phyloP scores from a whole-genome alignment of 768 basidiomycete species.

The Leccinum olivaceopallidum region DNA sequence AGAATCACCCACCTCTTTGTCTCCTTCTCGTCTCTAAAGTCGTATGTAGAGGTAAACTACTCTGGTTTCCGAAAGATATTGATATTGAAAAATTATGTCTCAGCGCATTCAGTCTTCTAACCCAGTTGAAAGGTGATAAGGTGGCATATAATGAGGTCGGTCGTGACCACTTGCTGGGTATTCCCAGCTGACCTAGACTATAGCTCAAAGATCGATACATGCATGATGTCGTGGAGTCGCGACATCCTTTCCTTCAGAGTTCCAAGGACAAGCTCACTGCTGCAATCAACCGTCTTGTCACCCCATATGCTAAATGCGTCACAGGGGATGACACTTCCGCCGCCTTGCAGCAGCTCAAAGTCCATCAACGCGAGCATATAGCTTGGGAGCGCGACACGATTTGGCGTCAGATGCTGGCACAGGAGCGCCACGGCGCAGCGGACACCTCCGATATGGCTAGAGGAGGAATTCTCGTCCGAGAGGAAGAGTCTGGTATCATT shows the following conservation, averaged over 20 bases:
- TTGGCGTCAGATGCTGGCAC: constrained; percentile 94
- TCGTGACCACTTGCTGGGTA: no score
- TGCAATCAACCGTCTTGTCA: constrained; percentile 57
- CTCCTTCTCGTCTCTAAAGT: no score
- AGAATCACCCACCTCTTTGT: no score
- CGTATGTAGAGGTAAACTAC: no score
- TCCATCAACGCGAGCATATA: constrained; percentile 96
- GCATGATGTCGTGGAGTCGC: no score
- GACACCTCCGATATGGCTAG: constrained; percentile 36
- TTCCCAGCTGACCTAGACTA: no score
- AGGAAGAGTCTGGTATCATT: constrained; percentile 38
- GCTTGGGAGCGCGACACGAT: constrained; percentile 98
- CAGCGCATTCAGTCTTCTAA: no score
- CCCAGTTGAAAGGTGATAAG: no score
- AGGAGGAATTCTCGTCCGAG: constrained; percentile 45
- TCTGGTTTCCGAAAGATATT: no score
- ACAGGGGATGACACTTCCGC: constrained; percentile 64
- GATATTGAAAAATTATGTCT: constrained; percentile 34
- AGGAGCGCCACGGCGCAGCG: constrained; percentile 61
- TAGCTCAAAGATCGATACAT: constrained; percentile 46
- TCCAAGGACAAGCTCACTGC: constrained; percentile 65
- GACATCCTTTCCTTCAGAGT: constrained; percentile 61
- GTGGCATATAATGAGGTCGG: no score
- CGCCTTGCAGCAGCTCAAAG: constrained; percentile 83
- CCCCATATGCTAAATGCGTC: constrained; percentile 85